Base-by-base conservation (phyloP, 202 grass and related monocot genomes). In the Digitaria exilis region DNA sequence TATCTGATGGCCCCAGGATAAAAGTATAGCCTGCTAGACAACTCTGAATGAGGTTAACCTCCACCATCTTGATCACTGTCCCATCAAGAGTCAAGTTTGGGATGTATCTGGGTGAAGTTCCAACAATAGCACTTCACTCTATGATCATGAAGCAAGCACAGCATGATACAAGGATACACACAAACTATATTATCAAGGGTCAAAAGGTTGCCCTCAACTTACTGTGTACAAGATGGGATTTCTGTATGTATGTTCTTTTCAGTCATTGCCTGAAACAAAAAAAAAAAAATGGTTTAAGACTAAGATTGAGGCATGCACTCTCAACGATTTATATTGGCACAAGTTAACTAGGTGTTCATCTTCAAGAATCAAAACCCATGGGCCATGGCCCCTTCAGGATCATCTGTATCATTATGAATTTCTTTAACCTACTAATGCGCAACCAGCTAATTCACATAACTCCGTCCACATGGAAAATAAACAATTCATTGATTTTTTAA, bases 171-270 rank as follows among this genome's bases (percentile, higher is more conserved):
- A 81, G 41, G 78, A 70, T 41, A 49, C 52, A 84, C 21, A 81
- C 41, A 72, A 30, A 82, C 37, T 58, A 28, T 50, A 34, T 77
- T 61, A 66, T 75, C 49, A 69, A 42, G 76, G 30, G 15, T 49
- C 67, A 13, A 82, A 79, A 77, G 11, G 51, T 87, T 51, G 58
- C 41, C 45, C 41, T 46, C 26, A 82, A 82, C 92, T 98, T 88
- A 98, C 96, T 68, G 65, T 83, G 90, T 76, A 83, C 60, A 98
- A 79, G 88, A 90, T 49, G 92, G 96, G 70, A 95, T 93, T 73
- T 98, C 92, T 61, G 85, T 64, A 68, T 72, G 32, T 29, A 95
- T 92, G 73, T 89, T 91, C 84, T 90, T 69, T 73, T 93, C 89
- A 57, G 87, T 50, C 67, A 98, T 90, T 35, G 64, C 87, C 96